Evolutionary conservation across 1,284 basidiomycete species (phyloP), one percentile per base, ranked within the genome.

Genomic region (Apiotrichum siamense): DNA sequence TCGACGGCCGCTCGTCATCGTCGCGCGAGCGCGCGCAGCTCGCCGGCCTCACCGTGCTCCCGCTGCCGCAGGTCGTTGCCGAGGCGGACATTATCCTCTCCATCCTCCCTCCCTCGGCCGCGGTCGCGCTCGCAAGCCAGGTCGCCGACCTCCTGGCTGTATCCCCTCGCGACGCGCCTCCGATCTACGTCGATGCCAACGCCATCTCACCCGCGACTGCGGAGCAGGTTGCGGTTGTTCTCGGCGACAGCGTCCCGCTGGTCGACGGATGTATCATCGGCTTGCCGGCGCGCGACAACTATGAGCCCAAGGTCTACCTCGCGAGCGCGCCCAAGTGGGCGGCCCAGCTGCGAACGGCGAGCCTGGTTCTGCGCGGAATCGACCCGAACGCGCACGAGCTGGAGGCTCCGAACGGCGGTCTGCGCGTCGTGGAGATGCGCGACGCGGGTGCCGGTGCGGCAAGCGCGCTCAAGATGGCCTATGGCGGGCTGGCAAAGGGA

Each of bases 381-480:
- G n/a, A n/a, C n/a, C n/a, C n/a, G n/a, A n/a, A n/a, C n/a, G n/a
- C n/a, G n/a, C n/a, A n/a, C n/a, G n/a, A n/a, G n/a, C n/a, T n/a
- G n/a, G n/a, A n/a, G n/a, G n/a, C n/a, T n/a, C 20, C 23, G 13
- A 24, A 20, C 17, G 46, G 26, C 20, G 18, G 21, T 32, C 17
- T 11, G 15, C 11, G 35, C 20, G 36, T 35, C 23, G 25, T 35
- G 37, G 25, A 23, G 11, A 44, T 59, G 47, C 12, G 35, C n/a
- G 58, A 47, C 4, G 53, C 50, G 4, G 59, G 56, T 3, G 53
- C 47, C 6, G 59, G 59, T 4, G 59, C 43, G 5, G 59, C 59
- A 7, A 58, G 56, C 23, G 59, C 59, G 20, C 39, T 60, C 12
- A 60, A 60, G 50, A 60, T 60, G 59, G 50, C 50, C 24, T 60